These are phyloP conservation scores for Phytophthora rubi DNA, from an alignment of 352 stramenopile genomes.

Conservation along the genomic window DNA sequence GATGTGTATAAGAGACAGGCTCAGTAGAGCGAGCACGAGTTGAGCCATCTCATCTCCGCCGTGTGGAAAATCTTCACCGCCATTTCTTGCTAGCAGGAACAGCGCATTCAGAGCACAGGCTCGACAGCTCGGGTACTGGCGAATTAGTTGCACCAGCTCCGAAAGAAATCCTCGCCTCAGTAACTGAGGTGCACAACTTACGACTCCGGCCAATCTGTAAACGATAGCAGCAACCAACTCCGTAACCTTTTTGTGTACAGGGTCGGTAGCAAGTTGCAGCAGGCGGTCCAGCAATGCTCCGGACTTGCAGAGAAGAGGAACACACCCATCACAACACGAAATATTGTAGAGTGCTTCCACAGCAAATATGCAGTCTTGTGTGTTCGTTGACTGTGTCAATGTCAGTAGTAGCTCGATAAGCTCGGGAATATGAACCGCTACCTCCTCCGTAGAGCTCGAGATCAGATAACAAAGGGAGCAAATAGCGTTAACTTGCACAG, in stretches of 20 bases:
- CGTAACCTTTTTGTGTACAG: constrained; percentile 42
- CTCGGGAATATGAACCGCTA: constrained; percentile 54
- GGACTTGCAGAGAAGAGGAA: constrained; percentile 54
- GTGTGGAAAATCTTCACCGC: constrained; percentile 61
- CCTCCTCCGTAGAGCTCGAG: constrained; percentile 62
- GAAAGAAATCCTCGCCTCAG: constrained; percentile 55
- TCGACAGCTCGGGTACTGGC: constrained; percentile 43
- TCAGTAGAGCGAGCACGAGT: constrained; percentile 49
- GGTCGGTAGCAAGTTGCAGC: constrained; percentile 38
- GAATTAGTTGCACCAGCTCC: constrained; percentile 58
- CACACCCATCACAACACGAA: constrained; percentile 68
- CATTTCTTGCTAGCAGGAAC: constrained; percentile 54
- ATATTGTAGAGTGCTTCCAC: constrained; percentile 80
- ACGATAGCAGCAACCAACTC: constrained; percentile 64
- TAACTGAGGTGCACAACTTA: constrained; percentile 31
- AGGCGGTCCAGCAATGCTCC: constrained; percentile 46
- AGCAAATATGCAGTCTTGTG: constrained; percentile 57
- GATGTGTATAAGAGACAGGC: too few relatives aligned
- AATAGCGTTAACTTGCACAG: constrained; percentile 73
- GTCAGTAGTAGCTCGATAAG: constrained; percentile 63
- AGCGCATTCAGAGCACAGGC: constrained; percentile 65
- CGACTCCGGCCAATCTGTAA: constrained; percentile 49
- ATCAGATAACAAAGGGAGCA: constrained; percentile 73
- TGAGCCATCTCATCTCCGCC: constrained; percentile 62
- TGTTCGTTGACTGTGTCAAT: constrained; percentile 39